Percentiles rank a stretch among this genome's conserved stretches.
Evolutionary conservation across 192 early-diverging fungal species (phyloP).

Genomic region (Podila epicladia): DNA sequence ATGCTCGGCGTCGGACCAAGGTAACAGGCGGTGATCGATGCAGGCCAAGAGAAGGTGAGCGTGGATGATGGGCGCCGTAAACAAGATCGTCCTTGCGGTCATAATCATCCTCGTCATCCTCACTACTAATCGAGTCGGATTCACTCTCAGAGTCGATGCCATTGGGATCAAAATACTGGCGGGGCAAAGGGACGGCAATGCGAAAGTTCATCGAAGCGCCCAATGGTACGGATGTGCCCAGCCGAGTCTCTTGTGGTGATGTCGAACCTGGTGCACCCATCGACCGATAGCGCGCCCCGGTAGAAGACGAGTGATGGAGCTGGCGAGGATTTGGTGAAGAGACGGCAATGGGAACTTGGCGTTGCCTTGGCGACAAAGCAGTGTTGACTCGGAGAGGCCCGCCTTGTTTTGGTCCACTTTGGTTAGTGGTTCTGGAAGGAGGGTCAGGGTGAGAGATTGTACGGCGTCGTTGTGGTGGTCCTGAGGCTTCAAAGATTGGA

Average conservation of each 20-base stretch:
- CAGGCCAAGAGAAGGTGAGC: background rate
- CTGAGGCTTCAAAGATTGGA: constrained; percentile 8
- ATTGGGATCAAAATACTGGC: constrained; percentile 36
- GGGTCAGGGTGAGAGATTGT: constrained; percentile 29
- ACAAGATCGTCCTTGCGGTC: constrained; percentile 35
- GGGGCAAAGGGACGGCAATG: constrained; percentile 30
- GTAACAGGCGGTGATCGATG: background rate
- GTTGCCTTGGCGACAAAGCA: constrained; percentile 20
- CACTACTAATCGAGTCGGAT: constrained; percentile 46
- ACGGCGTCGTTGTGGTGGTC: constrained; percentile 20
- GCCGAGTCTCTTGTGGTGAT: constrained; percentile 10
- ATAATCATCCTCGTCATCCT: constrained; percentile 37
- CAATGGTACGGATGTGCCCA: constrained; percentile 38
- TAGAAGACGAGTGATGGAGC: background rate
- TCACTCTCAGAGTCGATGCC: constrained; percentile 30
- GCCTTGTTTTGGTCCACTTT: background rate
- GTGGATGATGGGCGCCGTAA: constrained; percentile 3
- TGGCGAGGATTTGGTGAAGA: background rate
- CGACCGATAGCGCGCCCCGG: background rate
- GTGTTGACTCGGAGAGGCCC: constrained; percentile 21
- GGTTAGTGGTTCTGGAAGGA: background rate
- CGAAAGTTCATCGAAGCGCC: constrained; percentile 44
- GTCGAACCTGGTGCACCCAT: constrained; percentile 6
- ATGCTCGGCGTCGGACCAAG: background rate
- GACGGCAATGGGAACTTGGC: constrained; percentile 20